Conservation (phyloP, 495 filamentous ascomycete species). For the Trichoderma erinaceum region DNA sequence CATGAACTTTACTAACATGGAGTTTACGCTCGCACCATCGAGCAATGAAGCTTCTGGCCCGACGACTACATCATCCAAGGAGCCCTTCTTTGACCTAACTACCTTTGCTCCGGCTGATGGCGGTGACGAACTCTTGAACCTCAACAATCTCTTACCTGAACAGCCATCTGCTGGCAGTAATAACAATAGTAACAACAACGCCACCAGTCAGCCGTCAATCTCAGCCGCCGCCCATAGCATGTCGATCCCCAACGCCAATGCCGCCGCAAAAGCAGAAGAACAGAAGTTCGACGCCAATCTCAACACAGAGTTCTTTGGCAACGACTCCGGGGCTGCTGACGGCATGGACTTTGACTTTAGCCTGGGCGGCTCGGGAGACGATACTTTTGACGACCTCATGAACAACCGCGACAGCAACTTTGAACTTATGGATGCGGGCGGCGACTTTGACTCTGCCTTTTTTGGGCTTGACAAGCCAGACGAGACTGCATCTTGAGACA, state of each 20-base stretch:
- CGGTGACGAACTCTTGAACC: conserved; percentile 17
- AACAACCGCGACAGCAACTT: conserved; percentile 31
- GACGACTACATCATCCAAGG: conserved; percentile 21
- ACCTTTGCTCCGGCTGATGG: conserved; percentile 25
- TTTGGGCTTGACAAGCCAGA: conserved; percentile 19
- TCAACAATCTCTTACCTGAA: conserved; percentile 17
- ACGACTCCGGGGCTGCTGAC: conserved; percentile 29
- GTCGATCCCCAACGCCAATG: neutral
- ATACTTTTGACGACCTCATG: conserved; percentile 40
- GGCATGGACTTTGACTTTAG: conserved; percentile 16
- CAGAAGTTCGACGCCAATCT: conserved; percentile 24
- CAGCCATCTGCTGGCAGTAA: too few relatives aligned
- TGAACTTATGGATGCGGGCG: conserved; percentile 23
- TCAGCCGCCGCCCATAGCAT: neutral
- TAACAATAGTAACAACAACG: neutral
- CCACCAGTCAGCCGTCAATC: neutral
- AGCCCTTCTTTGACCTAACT: conserved; percentile 28
- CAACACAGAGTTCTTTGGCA: conserved; percentile 27
- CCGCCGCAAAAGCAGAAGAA: neutral
- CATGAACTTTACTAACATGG: conserved; percentile 37
- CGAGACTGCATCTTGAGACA: neutral
- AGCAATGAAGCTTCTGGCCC: conserved; percentile 19
- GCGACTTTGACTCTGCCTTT: conserved; percentile 33
- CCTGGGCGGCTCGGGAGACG: conserved; percentile 27
- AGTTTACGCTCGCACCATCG: conserved; percentile 35